Evolutionary conservation across 148 eudicot species (phyloP).

Genomic region (Rhododendron molle): DNA sequence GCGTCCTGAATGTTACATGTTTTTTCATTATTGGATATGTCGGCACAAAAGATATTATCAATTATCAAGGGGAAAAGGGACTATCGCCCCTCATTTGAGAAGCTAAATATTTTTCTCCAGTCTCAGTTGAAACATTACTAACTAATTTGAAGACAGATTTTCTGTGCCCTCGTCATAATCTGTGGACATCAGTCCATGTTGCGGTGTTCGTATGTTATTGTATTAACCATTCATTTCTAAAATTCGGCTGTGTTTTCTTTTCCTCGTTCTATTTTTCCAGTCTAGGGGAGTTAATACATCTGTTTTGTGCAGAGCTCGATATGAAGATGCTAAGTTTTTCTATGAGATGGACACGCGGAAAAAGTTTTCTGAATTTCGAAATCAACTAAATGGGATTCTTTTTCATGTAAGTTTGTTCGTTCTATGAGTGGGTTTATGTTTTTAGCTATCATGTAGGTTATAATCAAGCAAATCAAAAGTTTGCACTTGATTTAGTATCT

Average conservation of each 20-base stretch:
- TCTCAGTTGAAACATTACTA: neutral
- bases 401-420: conserved; percentile 68
- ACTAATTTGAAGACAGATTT: neutral
- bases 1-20: neutral
- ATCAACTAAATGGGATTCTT: conserved; percentile 84
- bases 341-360: conserved; percentile 81
- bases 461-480: neutral
- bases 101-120: neutral
- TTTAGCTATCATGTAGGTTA: neutral
- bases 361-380: conserved; percentile 71
- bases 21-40: neutral
- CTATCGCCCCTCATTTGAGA: neutral
- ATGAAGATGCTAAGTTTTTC: conserved; percentile 99
- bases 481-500: conserved; percentile 5
- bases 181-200: neutral
- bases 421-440: neutral
- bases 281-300: neutral
- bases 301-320: conserved; percentile 70
- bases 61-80: neutral
- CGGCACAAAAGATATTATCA: neutral
- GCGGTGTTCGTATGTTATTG: neutral
- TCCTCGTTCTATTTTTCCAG: neutral
- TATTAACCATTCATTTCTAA: neutral
- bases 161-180: neutral
- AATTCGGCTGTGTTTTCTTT: neutral